Base-by-base conservation (phyloP, 352 stramenopile species). In the Phytophthora hibernalis region DNA sequence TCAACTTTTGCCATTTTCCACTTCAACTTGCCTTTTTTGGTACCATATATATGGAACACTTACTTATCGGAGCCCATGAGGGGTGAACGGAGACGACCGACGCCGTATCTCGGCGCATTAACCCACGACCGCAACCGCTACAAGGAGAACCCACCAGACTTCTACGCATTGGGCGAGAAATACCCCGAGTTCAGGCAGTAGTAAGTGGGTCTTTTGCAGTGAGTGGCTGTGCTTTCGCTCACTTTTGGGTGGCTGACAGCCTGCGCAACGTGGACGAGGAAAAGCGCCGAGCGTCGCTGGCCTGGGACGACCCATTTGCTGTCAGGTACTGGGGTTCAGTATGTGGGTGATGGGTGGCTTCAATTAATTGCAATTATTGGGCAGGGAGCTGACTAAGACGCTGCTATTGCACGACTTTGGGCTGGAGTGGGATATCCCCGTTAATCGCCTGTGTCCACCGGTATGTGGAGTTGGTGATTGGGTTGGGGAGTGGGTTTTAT, bases 371-470 rank as follows among this genome's bases (percentile, higher is more conserved):
- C 28, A 40, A 69, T 26, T 80, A 75, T 72, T 70, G 48, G 55
- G 21, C 62, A 90, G 89, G 54, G 89, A 97, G 57, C 79, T 99
- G 43, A 98, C 97, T 2, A 84, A 86, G 61, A 93, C 93, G 31
- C 75, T 99, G 56, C 83, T 99, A 18, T 70, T 91, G 44, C 78
- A 94, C 33, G 89, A 98, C 62, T 99, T 98, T 72, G 75, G 83
- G 12, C 54, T 96, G 26, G 64, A 98, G 30, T 97, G 95, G 79
- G 83, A 87, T 16, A 92, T 99, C 20, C 97, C 97, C 6, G 85
- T 92, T 24, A 87, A 98, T 63, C 85, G 89, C 12, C 72, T 99
- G 22, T 99, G 95, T 76, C 97, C 97, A 43, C 96, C 97, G 12
- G 88, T 99, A 63, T 67, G 92, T 70, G n/a, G 7, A 35, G 11